phyloP scores from a whole-genome alignment of 768 basidiomycete species.

The Suillus lakei region DNA sequence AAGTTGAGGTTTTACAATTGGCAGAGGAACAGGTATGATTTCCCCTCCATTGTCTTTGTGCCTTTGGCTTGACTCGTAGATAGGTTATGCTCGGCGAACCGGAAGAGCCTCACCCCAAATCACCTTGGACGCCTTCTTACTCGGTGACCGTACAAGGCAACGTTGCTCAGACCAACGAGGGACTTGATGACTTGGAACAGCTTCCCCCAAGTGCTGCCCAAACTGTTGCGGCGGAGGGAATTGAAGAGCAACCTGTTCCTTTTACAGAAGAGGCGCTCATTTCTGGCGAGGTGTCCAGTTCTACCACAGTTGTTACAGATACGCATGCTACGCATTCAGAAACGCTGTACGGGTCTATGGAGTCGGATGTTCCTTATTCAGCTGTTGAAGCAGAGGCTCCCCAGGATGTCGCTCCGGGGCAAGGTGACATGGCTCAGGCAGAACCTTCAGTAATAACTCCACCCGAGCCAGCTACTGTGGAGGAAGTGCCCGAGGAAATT shows the following conservation, averaged over 20 bases:
- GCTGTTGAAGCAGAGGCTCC: not conserved
- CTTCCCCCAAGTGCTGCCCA: constrained; percentile 9
- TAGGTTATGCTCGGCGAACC: not conserved
- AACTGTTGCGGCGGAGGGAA: not conserved
- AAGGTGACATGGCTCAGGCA: not conserved
- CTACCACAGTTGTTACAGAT: not conserved
- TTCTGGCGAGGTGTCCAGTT: not conserved
- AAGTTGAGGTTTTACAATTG: not conserved
- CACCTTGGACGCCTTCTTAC: constrained; percentile 48
- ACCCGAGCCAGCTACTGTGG: not conserved
- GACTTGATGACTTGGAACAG: constrained; percentile 13
- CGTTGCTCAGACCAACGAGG: constrained; percentile 18
- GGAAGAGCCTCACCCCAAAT: constrained; percentile 12
- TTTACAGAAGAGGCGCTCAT: not conserved
- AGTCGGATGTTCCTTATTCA: not conserved
- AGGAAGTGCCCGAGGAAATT: constrained; percentile 3
- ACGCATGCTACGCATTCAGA: not conserved
- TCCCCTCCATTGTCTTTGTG: not conserved
- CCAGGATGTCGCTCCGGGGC: not conserved
- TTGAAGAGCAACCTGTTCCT: not conserved
- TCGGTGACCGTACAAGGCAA: constrained; percentile 47
- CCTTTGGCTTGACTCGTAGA: not conserved
- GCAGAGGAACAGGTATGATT: not conserved
- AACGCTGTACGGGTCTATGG: not conserved
- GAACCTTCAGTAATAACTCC: not conserved